Conservation (phyloP, 176 grass and related monocot species). For the barley (Hordeum vulgare) region DNA sequence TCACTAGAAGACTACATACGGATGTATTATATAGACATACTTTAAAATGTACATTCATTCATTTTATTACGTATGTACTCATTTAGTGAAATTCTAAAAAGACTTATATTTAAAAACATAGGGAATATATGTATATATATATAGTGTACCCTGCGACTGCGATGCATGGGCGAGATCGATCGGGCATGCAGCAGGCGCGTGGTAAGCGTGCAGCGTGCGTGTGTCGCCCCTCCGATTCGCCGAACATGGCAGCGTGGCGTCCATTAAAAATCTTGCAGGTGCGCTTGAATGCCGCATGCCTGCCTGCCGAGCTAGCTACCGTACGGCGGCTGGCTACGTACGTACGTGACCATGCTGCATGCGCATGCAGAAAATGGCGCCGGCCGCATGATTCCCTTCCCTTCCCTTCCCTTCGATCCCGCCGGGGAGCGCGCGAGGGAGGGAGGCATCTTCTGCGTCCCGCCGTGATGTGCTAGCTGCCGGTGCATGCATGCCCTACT, state of each 20-base stretch:
- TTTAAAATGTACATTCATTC: too few species aligned
- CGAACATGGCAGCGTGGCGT: conserved; percentile 22
- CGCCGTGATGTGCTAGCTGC: too few species aligned
- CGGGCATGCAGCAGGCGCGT: background rate
- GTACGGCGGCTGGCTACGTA: background rate
- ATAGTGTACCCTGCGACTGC: background rate
- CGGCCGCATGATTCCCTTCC: too few species aligned
- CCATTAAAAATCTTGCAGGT: conserved; percentile 9
- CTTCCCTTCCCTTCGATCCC: background rate
- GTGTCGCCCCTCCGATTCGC: background rate
- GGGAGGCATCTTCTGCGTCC: background rate
- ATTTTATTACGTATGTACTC: too few species aligned
- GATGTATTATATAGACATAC: too few species aligned
- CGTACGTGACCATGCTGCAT: background rate
- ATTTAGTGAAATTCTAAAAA: too few species aligned
- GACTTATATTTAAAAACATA: too few species aligned
- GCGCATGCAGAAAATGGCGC: background rate
- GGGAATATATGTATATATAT: too few species aligned
- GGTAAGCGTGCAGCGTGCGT: background rate
- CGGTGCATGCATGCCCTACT: background rate
- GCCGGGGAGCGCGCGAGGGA: too few species aligned
- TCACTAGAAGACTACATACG: too few species aligned
- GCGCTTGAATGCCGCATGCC: background rate
- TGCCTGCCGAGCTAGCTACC: background rate
- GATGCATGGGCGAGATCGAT: background rate